These are phyloP conservation scores for Xerocomus spinulosus DNA, from an alignment of 768 basidiomycete species.

Conservation along the genomic window DNA sequence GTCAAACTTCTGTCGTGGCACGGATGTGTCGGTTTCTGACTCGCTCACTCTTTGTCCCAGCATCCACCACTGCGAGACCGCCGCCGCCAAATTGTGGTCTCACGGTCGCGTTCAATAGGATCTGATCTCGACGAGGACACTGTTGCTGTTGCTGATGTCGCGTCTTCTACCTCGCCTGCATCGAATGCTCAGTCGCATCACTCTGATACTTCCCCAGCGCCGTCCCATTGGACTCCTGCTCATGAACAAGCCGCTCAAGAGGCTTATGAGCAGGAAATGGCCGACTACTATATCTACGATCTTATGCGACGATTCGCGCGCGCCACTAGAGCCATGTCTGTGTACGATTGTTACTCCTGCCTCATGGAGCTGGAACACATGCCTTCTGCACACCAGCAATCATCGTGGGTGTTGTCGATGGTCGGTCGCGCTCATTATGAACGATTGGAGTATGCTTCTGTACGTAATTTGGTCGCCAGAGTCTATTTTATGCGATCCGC, in stretches of 20 bases:
- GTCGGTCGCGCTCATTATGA: slow-evolving; percentile 89
- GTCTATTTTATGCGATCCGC: slow-evolving; percentile 4
- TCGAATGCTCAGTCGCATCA: slow-evolving; percentile 55
- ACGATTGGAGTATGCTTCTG: slow-evolving; percentile 80
- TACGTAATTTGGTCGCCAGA: slow-evolving; percentile 40
- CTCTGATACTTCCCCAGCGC: slow-evolving; percentile 60
- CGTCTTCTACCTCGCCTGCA: slow-evolving; percentile 58
- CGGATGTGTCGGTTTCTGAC: slow-evolving; percentile 7
- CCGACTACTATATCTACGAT: slow-evolving; percentile 80
- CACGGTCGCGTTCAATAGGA: slow-evolving; percentile 59
- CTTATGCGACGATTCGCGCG: slow-evolving; percentile 77
- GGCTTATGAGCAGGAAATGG: slow-evolving; percentile 63
- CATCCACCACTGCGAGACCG: slow-evolving; percentile 47
- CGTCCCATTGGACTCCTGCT: slow-evolving; percentile 58
- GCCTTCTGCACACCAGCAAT: slow-evolving; percentile 67
- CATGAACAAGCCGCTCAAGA: slow-evolving; percentile 71
- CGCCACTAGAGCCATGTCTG: slow-evolving; percentile 68
- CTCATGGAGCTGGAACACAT: slow-evolving; percentile 73
- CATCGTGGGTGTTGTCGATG: slow-evolving; percentile 75
- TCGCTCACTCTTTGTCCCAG: slow-evolving; percentile 21
- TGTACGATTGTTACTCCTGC: slow-evolving; percentile 73
- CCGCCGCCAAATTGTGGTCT: slow-evolving; percentile 50
- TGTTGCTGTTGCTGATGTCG: slow-evolving; percentile 42
- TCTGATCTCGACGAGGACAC: slow-evolving; percentile 71
- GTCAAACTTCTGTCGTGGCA: slow-evolving; percentile 32